phyloP scores from a whole-genome alignment of 73 alveolate genomes.

The Symbiodinium pilosum region DNA sequence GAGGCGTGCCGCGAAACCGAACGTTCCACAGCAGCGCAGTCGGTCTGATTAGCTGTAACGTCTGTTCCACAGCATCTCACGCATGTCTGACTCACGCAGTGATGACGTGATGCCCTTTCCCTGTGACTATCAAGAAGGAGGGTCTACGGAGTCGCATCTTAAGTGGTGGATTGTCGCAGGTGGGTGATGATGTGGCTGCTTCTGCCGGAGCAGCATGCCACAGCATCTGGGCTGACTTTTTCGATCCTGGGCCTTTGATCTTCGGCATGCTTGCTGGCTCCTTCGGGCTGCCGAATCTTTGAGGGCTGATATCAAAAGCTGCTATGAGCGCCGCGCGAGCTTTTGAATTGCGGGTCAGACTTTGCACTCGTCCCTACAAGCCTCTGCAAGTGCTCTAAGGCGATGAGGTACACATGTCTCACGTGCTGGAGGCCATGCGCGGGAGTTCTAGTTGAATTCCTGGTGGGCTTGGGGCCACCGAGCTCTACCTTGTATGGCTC shows the following conservation, averaged over 20 bases:
- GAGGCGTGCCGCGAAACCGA: slow-evolving; percentile 2
- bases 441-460: no score
- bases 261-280: neutral
- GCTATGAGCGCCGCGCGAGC: neutral
- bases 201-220: slow-evolving; percentile 93
- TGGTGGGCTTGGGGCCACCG: no score
- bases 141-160: neutral
- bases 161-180: neutral
- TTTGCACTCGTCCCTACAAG: neutral
- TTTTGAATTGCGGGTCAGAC: neutral
- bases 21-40: neutral
- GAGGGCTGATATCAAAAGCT: neutral
- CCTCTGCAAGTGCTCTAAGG: neutral
- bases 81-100: no score
- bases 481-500: no score
- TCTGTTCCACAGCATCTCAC: no score
- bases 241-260: no score
- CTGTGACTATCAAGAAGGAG: neutral
- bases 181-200: slow-evolving; percentile 76
- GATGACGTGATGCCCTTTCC: no score
- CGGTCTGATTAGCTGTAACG: no score
- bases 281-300: neutral
- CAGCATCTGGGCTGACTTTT: slow-evolving; percentile 29
- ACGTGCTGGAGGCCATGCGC: slow-evolving; percentile 83
- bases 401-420: slow-evolving; percentile 87